Evolutionary conservation across 1,284 basidiomycete species (phyloP), one percentile per base, ranked within the genome.

Genomic region (Ustilago sp.): DNA sequence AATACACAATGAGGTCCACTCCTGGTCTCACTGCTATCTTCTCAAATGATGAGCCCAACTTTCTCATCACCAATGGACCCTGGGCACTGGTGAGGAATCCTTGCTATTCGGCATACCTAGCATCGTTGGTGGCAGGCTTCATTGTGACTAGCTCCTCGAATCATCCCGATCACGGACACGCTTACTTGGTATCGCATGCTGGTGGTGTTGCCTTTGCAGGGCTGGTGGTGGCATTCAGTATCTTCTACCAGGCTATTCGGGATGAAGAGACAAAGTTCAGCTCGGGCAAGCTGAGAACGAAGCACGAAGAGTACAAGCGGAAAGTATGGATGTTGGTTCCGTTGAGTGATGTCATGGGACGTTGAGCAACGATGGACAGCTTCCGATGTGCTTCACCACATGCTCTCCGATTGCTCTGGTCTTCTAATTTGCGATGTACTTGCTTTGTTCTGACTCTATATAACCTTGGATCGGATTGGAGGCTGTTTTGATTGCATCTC

Each of bases 191-290:
- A 1, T 60, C 68, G 23, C 68, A 76, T 55, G 68, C 74, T 3
- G 74, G 74, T 0, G 65, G 68, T 1, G 65, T 76, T 28, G 54
- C 68, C 4, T 52, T 76, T 6, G 51, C 74, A 7, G 56, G 23
- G 4, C 32, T 76, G 3, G 28, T 68, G 4, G 65, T 71, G 0
- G 68, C 53, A 2, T 63, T 76, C 61, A 71, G 58, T 52, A 54
- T 76, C 58, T 68, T 61, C 32, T 68, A 65, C n/a, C 61, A 64
- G 45, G 74, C 68, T 2, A 71, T 71, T 28, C 48, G 74, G 38
- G 68, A 76, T n/a, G 74, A 76, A 52, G 74, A 76, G 50, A 68
- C 68, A 41, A 76, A 76, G 45, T 76, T 76, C n/a, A 58, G 48
- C 39, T 60, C 59, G 34, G 71, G 74, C 65, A 76, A 76, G 62